Evolutionary conservation across 2,329 filamentous ascomycete genomes (phyloP).

Genomic region (Phyllosticta ampelicida): DNA sequence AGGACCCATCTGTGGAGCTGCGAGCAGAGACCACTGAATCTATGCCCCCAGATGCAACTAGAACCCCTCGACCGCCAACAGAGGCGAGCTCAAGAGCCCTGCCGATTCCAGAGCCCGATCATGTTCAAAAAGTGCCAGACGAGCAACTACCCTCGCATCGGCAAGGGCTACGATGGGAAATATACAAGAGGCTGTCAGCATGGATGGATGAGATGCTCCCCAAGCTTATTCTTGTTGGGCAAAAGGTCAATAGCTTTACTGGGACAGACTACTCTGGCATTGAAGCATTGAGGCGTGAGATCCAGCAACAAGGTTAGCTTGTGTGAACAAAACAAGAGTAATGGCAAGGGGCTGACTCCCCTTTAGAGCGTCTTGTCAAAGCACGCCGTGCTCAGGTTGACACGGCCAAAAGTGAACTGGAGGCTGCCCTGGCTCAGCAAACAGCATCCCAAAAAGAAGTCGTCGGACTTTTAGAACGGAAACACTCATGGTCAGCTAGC

Average conservation of each 20-base stretch:
- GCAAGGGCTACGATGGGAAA: constrained; percentile 43
- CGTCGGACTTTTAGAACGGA: constrained; percentile 83
- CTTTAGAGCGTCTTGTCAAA: constrained; percentile 48
- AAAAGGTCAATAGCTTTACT: constrained; percentile 85
- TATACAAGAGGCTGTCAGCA: constrained; percentile 51
- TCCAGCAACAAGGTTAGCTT: constrained; percentile 50
- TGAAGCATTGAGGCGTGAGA: constrained; percentile 70
- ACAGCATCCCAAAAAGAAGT: constrained; percentile 91
- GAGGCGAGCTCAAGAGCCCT: not conserved
- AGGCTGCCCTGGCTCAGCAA: constrained; percentile 71
- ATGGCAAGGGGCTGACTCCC: constrained; percentile 4
- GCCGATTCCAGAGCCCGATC: constrained; percentile 6
- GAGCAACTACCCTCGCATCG: constrained; percentile 42
- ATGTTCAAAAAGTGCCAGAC: constrained; percentile 24
- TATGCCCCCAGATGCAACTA: not conserved
- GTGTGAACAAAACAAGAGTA: not conserved
- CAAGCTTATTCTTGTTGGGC: constrained; percentile 73
- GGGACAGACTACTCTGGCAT: constrained; percentile 80
- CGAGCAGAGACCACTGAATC: not conserved
- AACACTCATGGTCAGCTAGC: constrained; percentile 76
- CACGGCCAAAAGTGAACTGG: constrained; percentile 63
- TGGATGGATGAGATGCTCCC: constrained; percentile 86
- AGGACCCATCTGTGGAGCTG: not conserved
- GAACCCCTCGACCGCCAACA: not conserved
- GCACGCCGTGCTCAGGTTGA: constrained; percentile 52